Conservation (phyloP, 2,329 filamentous ascomycete species). For the Didymella lethalis region DNA sequence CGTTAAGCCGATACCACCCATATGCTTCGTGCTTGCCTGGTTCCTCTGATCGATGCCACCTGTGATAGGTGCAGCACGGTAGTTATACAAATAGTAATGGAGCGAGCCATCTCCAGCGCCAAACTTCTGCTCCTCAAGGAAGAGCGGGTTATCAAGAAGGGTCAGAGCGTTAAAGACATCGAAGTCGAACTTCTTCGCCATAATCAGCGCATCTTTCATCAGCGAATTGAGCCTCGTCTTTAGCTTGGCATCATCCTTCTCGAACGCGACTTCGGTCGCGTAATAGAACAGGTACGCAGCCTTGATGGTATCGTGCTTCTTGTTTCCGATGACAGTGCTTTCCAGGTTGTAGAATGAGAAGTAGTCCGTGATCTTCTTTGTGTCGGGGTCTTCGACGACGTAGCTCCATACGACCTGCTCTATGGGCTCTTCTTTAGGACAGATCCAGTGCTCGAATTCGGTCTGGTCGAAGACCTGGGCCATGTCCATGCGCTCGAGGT, state of each 20-base stretch:
- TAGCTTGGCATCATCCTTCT: slow-evolving; percentile 64
- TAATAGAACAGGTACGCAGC: slow-evolving; percentile 99
- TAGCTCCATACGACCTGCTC: slow-evolving; percentile 93
- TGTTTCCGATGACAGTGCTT: slow-evolving; percentile 85
- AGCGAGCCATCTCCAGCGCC: slow-evolving; percentile 92
- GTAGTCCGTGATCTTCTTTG: slow-evolving; percentile 90
- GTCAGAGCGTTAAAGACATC: slow-evolving; percentile 98
- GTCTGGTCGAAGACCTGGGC: slow-evolving; percentile 80
- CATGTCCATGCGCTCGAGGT: slow-evolving; percentile 82
- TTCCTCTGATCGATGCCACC: slow-evolving; percentile 86
- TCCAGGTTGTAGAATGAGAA: slow-evolving; percentile 97
- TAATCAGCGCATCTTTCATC: slow-evolving; percentile 83
- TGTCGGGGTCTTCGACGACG: slow-evolving; percentile 76
- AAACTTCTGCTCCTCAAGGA: slow-evolving; percentile 93
- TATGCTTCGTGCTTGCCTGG: slow-evolving; percentile 74
- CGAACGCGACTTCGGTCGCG: slow-evolving; percentile 80
- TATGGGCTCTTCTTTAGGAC: slow-evolving; percentile 65
- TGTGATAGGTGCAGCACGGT: slow-evolving; percentile 82
- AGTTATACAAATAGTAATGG: slow-evolving; percentile 98
- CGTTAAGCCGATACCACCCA: slow-evolving; percentile 89
- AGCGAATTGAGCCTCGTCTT: slow-evolving; percentile 83
- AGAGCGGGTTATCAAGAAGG: slow-evolving; percentile 90
- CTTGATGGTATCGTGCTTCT: slow-evolving; percentile 78
- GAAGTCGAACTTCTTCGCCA: slow-evolving; percentile 85
- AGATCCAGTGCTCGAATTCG: slow-evolving; percentile 87